Percentiles rank a stretch among this genome's conserved stretches.
Evolutionary conservation across 345 rosid species (phyloP).

Genomic region (Citrus maxima): DNA sequence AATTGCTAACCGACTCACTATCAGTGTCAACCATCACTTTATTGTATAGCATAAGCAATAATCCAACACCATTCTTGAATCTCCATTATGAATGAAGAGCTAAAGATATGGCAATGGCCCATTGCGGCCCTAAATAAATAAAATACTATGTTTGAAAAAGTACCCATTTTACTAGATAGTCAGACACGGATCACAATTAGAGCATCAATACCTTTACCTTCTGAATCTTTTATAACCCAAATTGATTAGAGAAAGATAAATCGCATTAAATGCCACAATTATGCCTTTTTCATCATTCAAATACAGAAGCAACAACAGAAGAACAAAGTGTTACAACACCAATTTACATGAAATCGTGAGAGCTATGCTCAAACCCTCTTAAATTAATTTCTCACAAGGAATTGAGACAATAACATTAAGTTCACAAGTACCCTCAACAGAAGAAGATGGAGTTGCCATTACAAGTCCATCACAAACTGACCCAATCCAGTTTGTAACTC

Average conservation of each 20-base stretch:
- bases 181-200: no score
- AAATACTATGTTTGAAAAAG: neutral
- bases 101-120: neutral
- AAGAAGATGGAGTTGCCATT: constrained; percentile 30
- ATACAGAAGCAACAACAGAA: neutral
- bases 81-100: neutral
- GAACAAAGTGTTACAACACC: no score
- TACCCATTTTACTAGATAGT: neutral
- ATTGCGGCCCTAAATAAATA: neutral
- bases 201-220: no score
- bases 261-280: neutral
- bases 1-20: no score
- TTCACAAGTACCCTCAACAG: neutral
- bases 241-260: neutral
- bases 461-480: constrained; percentile 36
- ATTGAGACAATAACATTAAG: constrained; percentile 27
- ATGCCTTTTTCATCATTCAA: neutral
- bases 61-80: neutral
- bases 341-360: neutral
- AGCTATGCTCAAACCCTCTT: neutral
- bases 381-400: constrained; percentile 11
- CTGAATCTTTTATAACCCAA: neutral
- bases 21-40: neutral
- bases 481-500: constrained; percentile 54
- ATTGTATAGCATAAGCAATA: neutral